phyloP scores from a whole-genome alignment of 345 rosid genomes.

The Eutrema yunnanense region DNA sequence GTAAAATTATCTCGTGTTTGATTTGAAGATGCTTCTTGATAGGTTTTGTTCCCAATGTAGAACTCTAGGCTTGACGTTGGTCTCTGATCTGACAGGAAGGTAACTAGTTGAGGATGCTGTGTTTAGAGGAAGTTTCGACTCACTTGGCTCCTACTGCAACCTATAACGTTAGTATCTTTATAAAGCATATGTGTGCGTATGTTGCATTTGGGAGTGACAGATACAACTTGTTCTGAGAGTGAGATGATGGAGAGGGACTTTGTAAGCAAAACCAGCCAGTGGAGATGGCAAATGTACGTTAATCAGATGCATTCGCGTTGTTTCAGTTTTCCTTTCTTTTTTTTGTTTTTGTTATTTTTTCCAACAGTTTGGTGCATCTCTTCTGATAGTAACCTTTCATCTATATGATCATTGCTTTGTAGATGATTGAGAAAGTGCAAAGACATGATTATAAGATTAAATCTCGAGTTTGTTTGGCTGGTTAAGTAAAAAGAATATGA shows the following conservation, averaged over 20 bases:
- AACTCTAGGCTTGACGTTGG: constrained; percentile 7
- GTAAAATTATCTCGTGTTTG: constrained; percentile 3
- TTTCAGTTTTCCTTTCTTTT: background rate
- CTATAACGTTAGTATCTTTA: constrained; percentile 5
- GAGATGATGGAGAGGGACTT: constrained; percentile 19
- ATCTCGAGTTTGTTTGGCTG: constrained; percentile 2
- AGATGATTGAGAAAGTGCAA: constrained; percentile 18
- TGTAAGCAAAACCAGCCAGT: constrained; percentile 19
- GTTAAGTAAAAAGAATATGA: too few species aligned
- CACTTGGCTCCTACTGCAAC: constrained; percentile 21
- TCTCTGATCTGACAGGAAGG: constrained; percentile 22
- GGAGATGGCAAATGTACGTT: constrained; percentile 20
- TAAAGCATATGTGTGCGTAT: constrained; percentile 15
- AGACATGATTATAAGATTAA: constrained; percentile 11
- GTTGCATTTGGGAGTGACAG: constrained; percentile 24
- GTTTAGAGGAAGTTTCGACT: constrained; percentile 11
- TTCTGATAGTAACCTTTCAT: background rate
- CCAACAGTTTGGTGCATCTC: background rate
- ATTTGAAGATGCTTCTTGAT: constrained; percentile 6
- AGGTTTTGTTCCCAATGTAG: background rate
- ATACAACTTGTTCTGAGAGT: constrained; percentile 7
- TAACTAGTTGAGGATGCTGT: constrained; percentile 2
- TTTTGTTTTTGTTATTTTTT: background rate
- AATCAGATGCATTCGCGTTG: constrained; percentile 17
- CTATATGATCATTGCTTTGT: background rate